Evolutionary conservation across 192 early-diverging fungal genomes (phyloP).

Genomic region (Podila minutissima): DNA sequence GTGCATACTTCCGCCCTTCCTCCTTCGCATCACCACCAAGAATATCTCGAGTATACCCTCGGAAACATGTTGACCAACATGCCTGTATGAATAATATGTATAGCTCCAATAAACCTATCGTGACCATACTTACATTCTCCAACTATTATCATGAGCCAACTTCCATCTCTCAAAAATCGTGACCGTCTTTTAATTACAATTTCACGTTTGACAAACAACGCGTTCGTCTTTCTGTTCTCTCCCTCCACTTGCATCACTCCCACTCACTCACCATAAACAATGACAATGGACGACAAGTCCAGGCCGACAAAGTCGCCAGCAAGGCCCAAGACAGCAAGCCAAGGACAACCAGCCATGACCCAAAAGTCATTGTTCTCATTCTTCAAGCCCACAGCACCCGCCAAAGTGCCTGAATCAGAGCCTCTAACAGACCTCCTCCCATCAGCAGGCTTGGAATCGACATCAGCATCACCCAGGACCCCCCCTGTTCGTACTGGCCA

Average conservation of each 20-base stretch:
- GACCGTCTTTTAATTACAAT: too few relatives aligned
- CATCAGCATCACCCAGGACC: not conserved
- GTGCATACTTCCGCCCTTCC: slow-evolving; percentile 42
- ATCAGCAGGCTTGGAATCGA: not conserved
- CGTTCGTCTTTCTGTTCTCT: not conserved
- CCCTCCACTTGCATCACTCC: not conserved
- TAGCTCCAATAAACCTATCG: not conserved
- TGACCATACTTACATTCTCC: not conserved
- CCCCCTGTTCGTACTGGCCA: not conserved
- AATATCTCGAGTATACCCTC: slow-evolving; percentile 42
- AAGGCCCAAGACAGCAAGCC: slow-evolving; percentile 2
- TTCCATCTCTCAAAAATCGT: too few relatives aligned
- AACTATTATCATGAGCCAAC: too few relatives aligned
- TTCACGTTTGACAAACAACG: too few relatives aligned
- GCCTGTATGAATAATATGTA: slow-evolving; percentile 8
- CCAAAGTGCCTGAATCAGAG: not conserved
- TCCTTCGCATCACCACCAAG: slow-evolving; percentile 50
- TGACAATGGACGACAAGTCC: slow-evolving; percentile 26
- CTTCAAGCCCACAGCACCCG: slow-evolving; percentile 22
- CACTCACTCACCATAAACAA: not conserved
- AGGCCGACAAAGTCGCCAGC: slow-evolving; percentile 25
- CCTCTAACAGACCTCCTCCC: too few relatives aligned
- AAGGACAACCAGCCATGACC: slow-evolving; percentile 20
- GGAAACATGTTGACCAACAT: slow-evolving; percentile 28
- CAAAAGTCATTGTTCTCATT: slow-evolving; percentile 46